Evolutionary conservation across 257 asterid genomes (phyloP).

Genomic region (Ilex aquifolium): DNA sequence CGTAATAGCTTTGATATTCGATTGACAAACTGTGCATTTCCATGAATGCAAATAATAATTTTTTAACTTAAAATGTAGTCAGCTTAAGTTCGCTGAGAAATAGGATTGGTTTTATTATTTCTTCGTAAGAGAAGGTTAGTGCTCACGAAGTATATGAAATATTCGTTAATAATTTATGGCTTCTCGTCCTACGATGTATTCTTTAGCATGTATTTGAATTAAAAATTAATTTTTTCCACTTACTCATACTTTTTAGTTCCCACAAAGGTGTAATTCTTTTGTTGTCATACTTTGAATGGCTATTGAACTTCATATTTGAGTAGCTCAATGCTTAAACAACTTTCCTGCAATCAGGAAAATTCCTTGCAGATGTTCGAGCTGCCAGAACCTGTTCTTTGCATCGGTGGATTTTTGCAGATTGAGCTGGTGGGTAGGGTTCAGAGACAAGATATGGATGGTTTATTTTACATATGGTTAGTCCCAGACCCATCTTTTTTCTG

Average conservation of each 20-base stretch:
- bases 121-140: too few species aligned
- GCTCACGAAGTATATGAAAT: too few species aligned
- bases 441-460: constrained; percentile 51
- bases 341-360: constrained; percentile 48
- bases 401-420: constrained; percentile 70
- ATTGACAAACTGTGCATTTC: too few species aligned
- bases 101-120: too few species aligned
- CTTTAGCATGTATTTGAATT: background rate
- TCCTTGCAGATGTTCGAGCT: constrained; percentile 69
- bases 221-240: background rate
- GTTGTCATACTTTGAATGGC: too few species aligned
- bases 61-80: too few species aligned
- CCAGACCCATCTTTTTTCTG: background rate
- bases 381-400: constrained; percentile 70
- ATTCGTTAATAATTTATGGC: too few species aligned
- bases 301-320: too few species aligned
- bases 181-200: background rate
- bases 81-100: too few species aligned
- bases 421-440: constrained; percentile 72
- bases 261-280: too few species aligned
- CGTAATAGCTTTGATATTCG: background rate
- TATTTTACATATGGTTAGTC: constrained; percentile 71
- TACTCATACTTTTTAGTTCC: background rate
- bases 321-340: background rate
- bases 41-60: too few species aligned